These are phyloP conservation scores for Ophiocordyceps sinensis DNA, from an alignment of 2,329 filamentous ascomycete species.

Conservation along the genomic window DNA sequence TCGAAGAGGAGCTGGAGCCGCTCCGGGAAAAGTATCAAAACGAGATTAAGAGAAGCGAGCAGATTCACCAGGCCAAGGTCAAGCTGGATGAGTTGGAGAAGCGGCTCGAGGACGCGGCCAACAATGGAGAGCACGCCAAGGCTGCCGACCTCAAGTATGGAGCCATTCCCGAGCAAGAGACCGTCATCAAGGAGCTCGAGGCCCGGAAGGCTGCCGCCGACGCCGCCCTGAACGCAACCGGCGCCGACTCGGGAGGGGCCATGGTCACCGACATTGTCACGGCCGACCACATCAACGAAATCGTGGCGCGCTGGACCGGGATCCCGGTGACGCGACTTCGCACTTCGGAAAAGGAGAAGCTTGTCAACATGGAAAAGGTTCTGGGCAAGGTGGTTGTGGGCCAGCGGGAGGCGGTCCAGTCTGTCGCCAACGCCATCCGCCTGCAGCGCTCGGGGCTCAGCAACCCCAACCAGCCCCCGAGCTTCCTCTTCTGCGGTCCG, in stretches of 20 bases:
- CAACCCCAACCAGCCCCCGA: slow-evolving; percentile 94
- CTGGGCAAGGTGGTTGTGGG: slow-evolving; percentile 78
- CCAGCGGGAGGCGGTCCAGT: slow-evolving; percentile 82
- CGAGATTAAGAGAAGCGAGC: slow-evolving; percentile 79
- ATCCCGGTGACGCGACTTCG: slow-evolving; percentile 90
- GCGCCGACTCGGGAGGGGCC: slow-evolving; percentile 47
- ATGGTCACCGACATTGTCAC: slow-evolving; percentile 90
- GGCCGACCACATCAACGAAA: slow-evolving; percentile 97
- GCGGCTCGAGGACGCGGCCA: slow-evolving; percentile 86
- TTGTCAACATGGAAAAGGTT: slow-evolving; percentile 90
- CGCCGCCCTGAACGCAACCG: slow-evolving; percentile 43
- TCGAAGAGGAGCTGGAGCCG: slow-evolving; percentile 82
- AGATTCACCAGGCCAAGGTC: slow-evolving; percentile 87
- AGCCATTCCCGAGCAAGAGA: slow-evolving; percentile 83
- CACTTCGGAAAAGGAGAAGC: slow-evolving; percentile 94
- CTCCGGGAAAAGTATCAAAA: slow-evolving; percentile 91
- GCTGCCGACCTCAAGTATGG: slow-evolving; percentile 95
- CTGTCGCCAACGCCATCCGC: slow-evolving; percentile 91
- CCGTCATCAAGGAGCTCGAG: slow-evolving; percentile 69
- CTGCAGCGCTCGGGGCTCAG: slow-evolving; percentile 85
- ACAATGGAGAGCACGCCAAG: slow-evolving; percentile 67
- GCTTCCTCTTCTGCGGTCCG: slow-evolving; percentile 96
- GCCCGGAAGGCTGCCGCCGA: slow-evolving; percentile 67
- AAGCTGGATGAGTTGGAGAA: slow-evolving; percentile 86
- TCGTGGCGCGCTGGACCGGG: slow-evolving; percentile 93